phyloP scores from a whole-genome alignment of 164 flowering plant genomes.

The Berberis thunbergii region DNA sequence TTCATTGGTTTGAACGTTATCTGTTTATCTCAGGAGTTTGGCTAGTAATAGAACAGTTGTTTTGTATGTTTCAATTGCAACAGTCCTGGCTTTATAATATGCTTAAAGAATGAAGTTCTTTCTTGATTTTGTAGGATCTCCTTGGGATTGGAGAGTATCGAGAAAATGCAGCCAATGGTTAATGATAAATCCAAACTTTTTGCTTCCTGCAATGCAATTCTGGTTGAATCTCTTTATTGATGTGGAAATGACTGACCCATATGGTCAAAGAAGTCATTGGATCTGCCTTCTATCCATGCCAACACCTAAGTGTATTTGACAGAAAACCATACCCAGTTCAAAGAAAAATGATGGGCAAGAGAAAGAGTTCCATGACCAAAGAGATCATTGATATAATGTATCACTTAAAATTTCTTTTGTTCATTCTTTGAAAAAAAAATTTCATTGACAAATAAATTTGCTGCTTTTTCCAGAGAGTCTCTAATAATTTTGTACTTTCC shows the following conservation, averaged over 20 bases:
- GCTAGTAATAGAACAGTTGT: neutral
- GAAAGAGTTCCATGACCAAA: slow-evolving; percentile 1
- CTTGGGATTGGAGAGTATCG: slow-evolving; percentile 50
- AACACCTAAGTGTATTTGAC: neutral
- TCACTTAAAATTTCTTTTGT: neutral
- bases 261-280: neutral
- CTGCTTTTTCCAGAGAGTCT: neutral
- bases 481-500: too few species aligned
- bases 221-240: neutral
- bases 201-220: neutral
- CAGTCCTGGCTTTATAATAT: neutral
- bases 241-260: neutral
- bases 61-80: neutral
- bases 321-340: neutral
- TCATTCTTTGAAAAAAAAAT: neutral
- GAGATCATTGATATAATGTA: neutral
- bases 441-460: slow-evolving; percentile 2
- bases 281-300: neutral
- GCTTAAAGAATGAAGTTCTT: neutral
- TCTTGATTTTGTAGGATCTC: slow-evolving; percentile 12
- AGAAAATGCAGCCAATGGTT: slow-evolving; percentile 32
- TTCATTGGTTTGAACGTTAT: too few species aligned
- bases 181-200: slow-evolving; percentile 9
- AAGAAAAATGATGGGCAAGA: neutral
- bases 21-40: neutral